Evolutionary conservation across 2,329 filamentous ascomycete species (phyloP).

Genomic region (Fusarium nematophilum): DNA sequence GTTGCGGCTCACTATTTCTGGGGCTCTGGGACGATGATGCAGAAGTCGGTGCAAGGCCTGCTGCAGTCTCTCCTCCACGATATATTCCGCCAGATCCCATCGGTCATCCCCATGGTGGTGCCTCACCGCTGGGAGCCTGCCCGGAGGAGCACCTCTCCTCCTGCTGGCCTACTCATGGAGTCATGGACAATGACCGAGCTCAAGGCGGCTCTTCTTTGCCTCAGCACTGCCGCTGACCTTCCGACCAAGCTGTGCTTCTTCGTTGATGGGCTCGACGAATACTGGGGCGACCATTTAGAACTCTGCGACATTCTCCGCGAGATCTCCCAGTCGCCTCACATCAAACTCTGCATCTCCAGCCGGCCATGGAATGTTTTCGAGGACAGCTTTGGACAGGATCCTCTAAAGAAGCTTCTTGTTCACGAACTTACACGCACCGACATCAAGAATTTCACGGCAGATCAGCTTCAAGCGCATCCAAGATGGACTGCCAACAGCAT

Average conservation of each 20-base stretch:
- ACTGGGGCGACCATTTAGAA: conserved; percentile 14
- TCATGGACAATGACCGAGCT: conserved; percentile 10
- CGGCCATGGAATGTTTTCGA: conserved; percentile 23
- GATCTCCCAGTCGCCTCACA: conserved; percentile 1
- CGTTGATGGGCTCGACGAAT: conserved; percentile 36
- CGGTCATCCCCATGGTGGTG: too few relatives aligned
- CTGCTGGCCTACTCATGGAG: too few relatives aligned
- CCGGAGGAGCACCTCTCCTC: background rate
- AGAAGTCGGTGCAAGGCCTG: conserved; percentile 13
- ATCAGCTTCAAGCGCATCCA: background rate
- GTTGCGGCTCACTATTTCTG: too few relatives aligned
- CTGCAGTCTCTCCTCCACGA: conserved; percentile 21
- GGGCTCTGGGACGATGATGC: background rate
- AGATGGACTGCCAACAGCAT: too few relatives aligned
- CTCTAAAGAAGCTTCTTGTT: conserved; percentile 23
- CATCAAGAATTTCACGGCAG: conserved; percentile 16
- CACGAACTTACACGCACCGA: conserved; percentile 27
- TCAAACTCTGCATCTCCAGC: conserved; percentile 34
- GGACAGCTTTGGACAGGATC: background rate
- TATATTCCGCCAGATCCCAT: too few relatives aligned
- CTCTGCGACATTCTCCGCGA: conserved; percentile 8
- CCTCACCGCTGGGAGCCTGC: too few relatives aligned
- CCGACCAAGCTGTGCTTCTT: conserved; percentile 26
- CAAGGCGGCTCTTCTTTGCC: background rate
- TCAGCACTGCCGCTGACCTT: background rate